These are phyloP conservation scores for Russula sp. DNA, from an alignment of 768 basidiomycete genomes.

Conservation along the genomic window DNA sequence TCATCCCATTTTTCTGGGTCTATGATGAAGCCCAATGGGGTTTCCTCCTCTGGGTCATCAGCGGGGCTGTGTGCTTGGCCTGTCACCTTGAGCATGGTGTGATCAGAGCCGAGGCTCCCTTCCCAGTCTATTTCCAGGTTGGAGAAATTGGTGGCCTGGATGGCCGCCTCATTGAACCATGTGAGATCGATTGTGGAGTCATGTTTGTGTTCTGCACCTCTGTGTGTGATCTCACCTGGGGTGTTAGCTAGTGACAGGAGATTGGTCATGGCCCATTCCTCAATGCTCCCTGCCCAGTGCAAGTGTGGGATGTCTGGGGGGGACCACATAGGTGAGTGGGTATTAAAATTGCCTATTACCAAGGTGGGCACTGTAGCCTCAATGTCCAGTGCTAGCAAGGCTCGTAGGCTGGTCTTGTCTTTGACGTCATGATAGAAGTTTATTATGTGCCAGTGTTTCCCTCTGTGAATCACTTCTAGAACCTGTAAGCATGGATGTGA, in stretches of 20 bases:
- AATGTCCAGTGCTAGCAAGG: background rate
- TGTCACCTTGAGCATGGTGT: background rate
- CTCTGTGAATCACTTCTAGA: no score
- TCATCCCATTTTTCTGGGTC: background rate
- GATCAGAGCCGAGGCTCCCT: background rate
- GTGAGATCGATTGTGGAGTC: background rate
- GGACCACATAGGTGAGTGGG: background rate
- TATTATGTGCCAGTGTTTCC: no score
- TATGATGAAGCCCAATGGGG: background rate
- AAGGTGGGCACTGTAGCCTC: background rate
- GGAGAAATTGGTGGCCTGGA: background rate
- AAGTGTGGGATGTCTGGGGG: background rate
- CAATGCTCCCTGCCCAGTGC: background rate
- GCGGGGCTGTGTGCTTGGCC: background rate
- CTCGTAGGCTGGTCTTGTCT: background rate
- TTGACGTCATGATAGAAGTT: no score
- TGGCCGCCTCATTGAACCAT: background rate
- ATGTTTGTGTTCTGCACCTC: background rate
- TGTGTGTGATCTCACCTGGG: background rate
- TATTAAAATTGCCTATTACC: background rate
- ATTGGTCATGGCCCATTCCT: background rate
- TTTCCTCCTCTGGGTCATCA: fast-evolving
- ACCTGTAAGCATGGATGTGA: no score
- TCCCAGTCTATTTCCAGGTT: background rate
- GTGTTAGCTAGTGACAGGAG: background rate